Evolutionary conservation across 2,329 filamentous ascomycete genomes (phyloP).

Genomic region (Paecilomyces sp.): DNA sequence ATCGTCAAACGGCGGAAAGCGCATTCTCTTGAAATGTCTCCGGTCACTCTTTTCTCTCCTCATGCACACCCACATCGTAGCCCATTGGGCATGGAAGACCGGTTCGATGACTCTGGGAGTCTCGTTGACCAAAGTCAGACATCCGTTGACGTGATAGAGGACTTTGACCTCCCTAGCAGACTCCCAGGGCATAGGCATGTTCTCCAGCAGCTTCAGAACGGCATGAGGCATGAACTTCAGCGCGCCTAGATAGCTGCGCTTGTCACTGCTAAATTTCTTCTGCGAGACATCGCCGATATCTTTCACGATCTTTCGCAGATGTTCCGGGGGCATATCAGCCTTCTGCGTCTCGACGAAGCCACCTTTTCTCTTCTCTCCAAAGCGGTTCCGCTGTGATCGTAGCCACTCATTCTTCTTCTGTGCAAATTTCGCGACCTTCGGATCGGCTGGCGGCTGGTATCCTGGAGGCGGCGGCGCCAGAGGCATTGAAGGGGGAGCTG

Average conservation of each 20-base stretch:
- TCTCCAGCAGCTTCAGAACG: conserved; percentile 92
- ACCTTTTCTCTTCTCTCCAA: conserved; percentile 92
- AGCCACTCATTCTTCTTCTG: conserved; percentile 99
- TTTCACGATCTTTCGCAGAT: conserved; percentile 94
- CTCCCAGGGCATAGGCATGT: conserved; percentile 99
- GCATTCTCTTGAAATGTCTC: conserved; percentile 96
- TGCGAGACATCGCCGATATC: conserved; percentile 99
- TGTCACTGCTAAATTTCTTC: conserved; percentile 98
- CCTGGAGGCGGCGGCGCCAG: conserved; percentile 74
- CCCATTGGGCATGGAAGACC: conserved; percentile 97
- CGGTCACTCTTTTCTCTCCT: conserved; percentile 94
- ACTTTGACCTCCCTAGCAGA: conserved; percentile 94
- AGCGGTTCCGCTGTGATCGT: conserved; percentile 80
- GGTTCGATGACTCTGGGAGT: conserved; percentile 94
- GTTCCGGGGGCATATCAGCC: conserved; percentile 96
- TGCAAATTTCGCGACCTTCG: conserved; percentile 86
- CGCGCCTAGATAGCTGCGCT: conserved; percentile 93
- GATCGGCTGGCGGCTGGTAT: conserved; percentile 71
- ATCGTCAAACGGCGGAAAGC: conserved; percentile 96
- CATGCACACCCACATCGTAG: conserved; percentile 99
- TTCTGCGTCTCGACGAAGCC: conserved; percentile 98
- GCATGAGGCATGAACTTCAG: conserved; percentile 99
- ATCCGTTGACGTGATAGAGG: conserved; percentile 96
- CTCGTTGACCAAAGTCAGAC: conserved; percentile 93
- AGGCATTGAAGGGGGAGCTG: conserved; percentile 45